These are phyloP conservation scores for Miamiensis avidus DNA, from an alignment of 169 alveolate species.

Conservation along the genomic window DNA sequence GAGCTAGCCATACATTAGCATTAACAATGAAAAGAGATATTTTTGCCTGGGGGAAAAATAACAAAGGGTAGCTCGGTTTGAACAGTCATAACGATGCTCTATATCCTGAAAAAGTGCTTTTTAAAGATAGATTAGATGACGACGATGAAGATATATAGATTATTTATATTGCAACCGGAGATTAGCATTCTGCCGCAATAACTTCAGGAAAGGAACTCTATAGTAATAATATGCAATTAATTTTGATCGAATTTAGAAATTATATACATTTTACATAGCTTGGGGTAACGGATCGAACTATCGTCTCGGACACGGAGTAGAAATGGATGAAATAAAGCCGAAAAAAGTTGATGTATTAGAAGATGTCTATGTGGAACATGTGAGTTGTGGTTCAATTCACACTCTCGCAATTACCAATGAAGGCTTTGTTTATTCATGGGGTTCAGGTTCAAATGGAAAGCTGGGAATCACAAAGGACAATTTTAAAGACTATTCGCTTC, in stretches of 20 bases:
- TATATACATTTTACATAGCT: background rate
- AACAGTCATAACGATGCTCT: slow-evolving; percentile 65
- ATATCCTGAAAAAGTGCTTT: slow-evolving; percentile 23
- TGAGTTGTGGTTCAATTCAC: slow-evolving; percentile 36
- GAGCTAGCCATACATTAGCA: slow-evolving; percentile 87
- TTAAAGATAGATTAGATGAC: too few relatives aligned
- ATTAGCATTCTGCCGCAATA: slow-evolving; percentile 45
- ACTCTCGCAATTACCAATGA: slow-evolving; percentile 40
- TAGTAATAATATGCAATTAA: background rate
- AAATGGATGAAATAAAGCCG: slow-evolving; percentile 39
- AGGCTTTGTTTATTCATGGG: slow-evolving; percentile 56
- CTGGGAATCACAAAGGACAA: slow-evolving; percentile 29
- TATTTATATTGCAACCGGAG: slow-evolving; percentile 19
- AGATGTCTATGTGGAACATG: slow-evolving; percentile 45
- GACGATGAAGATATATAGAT: too few relatives aligned
- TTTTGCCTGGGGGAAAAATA: slow-evolving; percentile 88
- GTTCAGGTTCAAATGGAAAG: slow-evolving; percentile 34
- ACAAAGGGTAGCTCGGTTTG: slow-evolving; percentile 86
- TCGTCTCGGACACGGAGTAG: slow-evolving; percentile 48
- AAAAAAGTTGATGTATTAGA: slow-evolving; percentile 42
- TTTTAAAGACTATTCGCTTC: slow-evolving; percentile 24
- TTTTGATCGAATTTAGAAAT: background rate
- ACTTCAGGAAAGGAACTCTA: slow-evolving; percentile 34
- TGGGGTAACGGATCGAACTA: slow-evolving; percentile 52
- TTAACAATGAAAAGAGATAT: slow-evolving; percentile 73